A percentile compares a stretch with the other conserved stretches of the same genome.
Evolutionary conservation across 352 stramenopile species (phyloP).

Genomic region (Pythium grandisporangium): DNA sequence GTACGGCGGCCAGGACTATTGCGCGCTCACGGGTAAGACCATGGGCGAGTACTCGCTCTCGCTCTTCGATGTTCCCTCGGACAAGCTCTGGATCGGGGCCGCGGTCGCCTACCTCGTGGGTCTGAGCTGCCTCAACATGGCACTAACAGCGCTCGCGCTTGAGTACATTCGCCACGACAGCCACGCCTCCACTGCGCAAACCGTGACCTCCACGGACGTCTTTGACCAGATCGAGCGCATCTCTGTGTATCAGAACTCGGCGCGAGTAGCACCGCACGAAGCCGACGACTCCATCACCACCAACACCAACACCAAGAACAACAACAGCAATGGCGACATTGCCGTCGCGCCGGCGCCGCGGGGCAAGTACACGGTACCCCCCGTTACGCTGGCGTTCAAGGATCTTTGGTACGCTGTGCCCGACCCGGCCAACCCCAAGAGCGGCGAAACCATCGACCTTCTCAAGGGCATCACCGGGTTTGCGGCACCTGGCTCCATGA

Average conservation of each 20-base stretch:
- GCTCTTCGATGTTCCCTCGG: conserved; percentile 17
- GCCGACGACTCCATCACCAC: conserved; percentile 10
- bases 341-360: neutral
- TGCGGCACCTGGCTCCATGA: too few species aligned
- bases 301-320: conserved; percentile 1
- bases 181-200: conserved; percentile 3
- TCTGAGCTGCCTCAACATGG: conserved; percentile 2
- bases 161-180: conserved; percentile 17
- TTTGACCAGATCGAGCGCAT: conserved; percentile 9
- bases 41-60: conserved; percentile 28
- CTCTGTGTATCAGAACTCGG: conserved; percentile 2
- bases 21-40: conserved; percentile 10
- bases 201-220: conserved; percentile 9
- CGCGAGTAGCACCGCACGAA: conserved; percentile 3
- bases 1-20: conserved; percentile 29
- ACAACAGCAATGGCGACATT: conserved; percentile 4
- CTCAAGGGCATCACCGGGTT: too few species aligned
- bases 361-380: neutral
- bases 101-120: conserved; percentile 9
- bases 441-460: neutral
- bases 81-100: conserved; percentile 11
- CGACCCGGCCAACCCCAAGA: neutral
- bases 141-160: conserved; percentile 4
- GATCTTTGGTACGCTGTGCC: neutral
- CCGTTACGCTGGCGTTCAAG: neutral